phyloP scores from a whole-genome alignment of 495 filamentous ascomycete genomes.

The Immersiella caudata region DNA sequence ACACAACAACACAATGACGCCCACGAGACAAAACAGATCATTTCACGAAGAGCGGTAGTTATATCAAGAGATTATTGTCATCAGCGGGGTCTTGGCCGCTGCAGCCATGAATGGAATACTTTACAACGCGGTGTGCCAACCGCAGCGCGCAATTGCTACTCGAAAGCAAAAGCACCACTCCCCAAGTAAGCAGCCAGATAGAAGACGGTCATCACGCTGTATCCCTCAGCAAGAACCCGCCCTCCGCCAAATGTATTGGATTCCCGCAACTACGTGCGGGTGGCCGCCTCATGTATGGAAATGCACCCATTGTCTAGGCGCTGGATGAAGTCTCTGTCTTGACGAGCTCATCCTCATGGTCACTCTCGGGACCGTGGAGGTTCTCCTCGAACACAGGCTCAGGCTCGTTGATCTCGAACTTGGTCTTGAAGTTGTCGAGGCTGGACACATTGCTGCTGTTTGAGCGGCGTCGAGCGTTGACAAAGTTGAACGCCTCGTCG shows the following conservation, averaged over 20 bases:
- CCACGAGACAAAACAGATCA: background rate
- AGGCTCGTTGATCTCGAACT: conserved; percentile 81
- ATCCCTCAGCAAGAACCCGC: conserved; percentile 21
- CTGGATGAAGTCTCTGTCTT: conserved; percentile 59
- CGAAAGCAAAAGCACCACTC: conserved; percentile 22
- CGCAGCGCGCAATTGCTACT: conserved; percentile 24
- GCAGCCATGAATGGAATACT: conserved; percentile 18
- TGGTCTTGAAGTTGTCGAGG: conserved; percentile 75
- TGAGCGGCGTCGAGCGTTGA: conserved; percentile 86
- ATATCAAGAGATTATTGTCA: background rate
- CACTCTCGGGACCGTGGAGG: conserved; percentile 62
- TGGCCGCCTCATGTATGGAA: conserved; percentile 14
- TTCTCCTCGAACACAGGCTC: conserved; percentile 91
- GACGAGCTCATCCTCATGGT: conserved; percentile 45
- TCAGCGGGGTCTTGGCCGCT: background rate
- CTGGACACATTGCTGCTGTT: conserved; percentile 76
- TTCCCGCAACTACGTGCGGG: conserved; percentile 27
- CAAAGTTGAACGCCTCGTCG: conserved; percentile 76
- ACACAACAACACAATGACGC: background rate
- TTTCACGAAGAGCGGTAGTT: background rate
- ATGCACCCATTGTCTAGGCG: conserved; percentile 18
- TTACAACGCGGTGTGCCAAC: conserved; percentile 27
- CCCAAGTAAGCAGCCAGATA: conserved; percentile 34
- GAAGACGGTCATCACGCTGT: conserved; percentile 24
- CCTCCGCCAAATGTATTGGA: conserved; percentile 38